These are phyloP conservation scores for Backusella parvicylindrica DNA, from an alignment of 192 early-diverging fungal genomes.

Conservation along the genomic window DNA sequence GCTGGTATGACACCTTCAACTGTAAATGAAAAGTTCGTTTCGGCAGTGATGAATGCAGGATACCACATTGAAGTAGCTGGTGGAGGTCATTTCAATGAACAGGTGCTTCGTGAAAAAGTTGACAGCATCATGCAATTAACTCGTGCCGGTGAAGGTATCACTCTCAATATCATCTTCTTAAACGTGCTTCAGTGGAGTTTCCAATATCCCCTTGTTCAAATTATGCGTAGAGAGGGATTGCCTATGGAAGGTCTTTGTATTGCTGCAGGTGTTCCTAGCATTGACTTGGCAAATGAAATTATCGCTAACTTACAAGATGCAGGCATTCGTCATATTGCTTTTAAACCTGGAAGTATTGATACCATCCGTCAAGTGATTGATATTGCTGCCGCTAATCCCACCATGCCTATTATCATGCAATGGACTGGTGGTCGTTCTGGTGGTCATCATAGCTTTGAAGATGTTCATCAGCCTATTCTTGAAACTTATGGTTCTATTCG, in stretches of 20 bases:
- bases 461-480: constrained; percentile 89
- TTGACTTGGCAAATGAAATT: constrained; percentile 80
- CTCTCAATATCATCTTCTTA: constrained; percentile 88
- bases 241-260: constrained; percentile 91
- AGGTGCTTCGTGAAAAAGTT: constrained; percentile 65
- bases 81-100: constrained; percentile 82
- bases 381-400: constrained; percentile 78
- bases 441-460: constrained; percentile 96
- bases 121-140: constrained; percentile 66
- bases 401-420: constrained; percentile 87
- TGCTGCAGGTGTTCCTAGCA: constrained; percentile 88
- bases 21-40: constrained; percentile 73
- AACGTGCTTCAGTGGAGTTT: constrained; percentile 91
- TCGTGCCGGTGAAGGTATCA: constrained; percentile 83
- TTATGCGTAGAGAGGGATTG: constrained; percentile 77
- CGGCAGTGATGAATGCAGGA: constrained; percentile 86
- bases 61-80: constrained; percentile 91
- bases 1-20: constrained; percentile 95
- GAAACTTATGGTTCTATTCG: constrained; percentile 85
- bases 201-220: constrained; percentile 77
- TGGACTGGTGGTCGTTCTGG: constrained; percentile 97
- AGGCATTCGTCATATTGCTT: constrained; percentile 80
- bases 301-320: constrained; percentile 66
- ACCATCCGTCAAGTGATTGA: constrained; percentile 72
- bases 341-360: constrained; percentile 77